These are phyloP conservation scores for Pezicula radicicola DNA, from an alignment of 2,329 filamentous ascomycete species.

Conservation along the genomic window DNA sequence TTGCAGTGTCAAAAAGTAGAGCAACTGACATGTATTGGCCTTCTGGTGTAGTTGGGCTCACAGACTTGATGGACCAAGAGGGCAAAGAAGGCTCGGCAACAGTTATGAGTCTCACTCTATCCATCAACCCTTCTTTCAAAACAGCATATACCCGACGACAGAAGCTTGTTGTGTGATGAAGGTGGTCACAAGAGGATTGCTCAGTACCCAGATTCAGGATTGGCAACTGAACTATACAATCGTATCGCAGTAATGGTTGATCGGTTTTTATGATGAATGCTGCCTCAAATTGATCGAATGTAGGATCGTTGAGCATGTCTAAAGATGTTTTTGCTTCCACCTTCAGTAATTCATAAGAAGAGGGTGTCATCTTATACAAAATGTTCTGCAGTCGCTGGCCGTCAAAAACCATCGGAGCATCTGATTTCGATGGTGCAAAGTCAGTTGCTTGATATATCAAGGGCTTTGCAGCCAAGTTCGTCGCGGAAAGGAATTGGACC, in stretches of 20 bases:
- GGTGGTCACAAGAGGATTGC: slow-evolving; percentile 20
- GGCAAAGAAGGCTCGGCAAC: slow-evolving; percentile 40
- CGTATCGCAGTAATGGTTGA: slow-evolving; percentile 52
- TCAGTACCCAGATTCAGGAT: slow-evolving; percentile 2
- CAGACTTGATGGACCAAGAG: slow-evolving; percentile 45
- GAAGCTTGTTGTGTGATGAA: slow-evolving; percentile 29
- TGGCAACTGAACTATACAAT: slow-evolving; percentile 38
- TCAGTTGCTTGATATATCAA: slow-evolving; percentile 44
- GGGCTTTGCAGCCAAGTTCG: slow-evolving; percentile 68
- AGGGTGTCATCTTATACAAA: slow-evolving; percentile 84
- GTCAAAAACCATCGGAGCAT: slow-evolving; percentile 75
- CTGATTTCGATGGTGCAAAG: slow-evolving; percentile 39
- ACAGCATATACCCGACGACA: slow-evolving; percentile 59
- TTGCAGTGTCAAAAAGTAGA: slow-evolving; percentile 69
- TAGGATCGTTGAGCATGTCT: slow-evolving; percentile 69
- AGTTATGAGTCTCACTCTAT: slow-evolving; percentile 69
- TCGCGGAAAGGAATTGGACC: slow-evolving; percentile 79
- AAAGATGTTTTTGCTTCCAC: slow-evolving; percentile 74
- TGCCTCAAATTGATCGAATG: slow-evolving; percentile 77
- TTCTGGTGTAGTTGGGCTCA: slow-evolving; percentile 26
- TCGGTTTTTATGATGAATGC: slow-evolving; percentile 71
- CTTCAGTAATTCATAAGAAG: slow-evolving; percentile 73
- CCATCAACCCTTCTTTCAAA: slow-evolving; percentile 69
- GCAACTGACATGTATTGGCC: slow-evolving; percentile 54
- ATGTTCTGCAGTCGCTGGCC: slow-evolving; percentile 72